Conservation (phyloP, 768 basidiomycete genomes). For the Naematelia aurantialba region DNA sequence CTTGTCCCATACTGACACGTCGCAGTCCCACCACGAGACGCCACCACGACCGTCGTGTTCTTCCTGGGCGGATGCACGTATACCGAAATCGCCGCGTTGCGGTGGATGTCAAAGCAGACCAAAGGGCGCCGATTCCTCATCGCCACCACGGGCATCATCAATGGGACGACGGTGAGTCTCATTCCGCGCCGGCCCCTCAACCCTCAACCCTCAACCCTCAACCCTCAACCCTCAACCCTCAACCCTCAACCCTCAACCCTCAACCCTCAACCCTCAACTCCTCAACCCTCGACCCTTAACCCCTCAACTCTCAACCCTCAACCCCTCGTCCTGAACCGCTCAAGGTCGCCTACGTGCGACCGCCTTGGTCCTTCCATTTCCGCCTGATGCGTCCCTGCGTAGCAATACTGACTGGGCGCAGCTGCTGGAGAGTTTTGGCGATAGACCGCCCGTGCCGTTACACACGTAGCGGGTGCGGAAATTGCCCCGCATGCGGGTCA, state of each 20-base stretch:
- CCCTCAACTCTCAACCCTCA: no score
- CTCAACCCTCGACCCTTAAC: no score
- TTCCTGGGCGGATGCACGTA: slow-evolving; percentile 97
- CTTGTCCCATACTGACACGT: slow-evolving; percentile 8
- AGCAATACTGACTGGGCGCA: neutral
- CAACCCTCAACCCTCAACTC: no score
- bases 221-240: no score
- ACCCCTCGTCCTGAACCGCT: no score
- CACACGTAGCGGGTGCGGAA: slow-evolving; percentile 6
- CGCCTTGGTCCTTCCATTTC: no score
- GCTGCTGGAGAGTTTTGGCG: slow-evolving; percentile 36
- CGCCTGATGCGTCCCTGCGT: neutral
- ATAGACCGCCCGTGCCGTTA: slow-evolving; percentile 24
- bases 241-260: no score
- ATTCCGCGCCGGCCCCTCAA: no score
- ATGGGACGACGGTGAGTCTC: slow-evolving; percentile 55
- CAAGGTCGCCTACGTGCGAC: no score
- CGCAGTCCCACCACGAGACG: slow-evolving; percentile 56
- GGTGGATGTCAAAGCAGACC: slow-evolving; percentile 85
- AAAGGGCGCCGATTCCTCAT: slow-evolving; percentile 82
- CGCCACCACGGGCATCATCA: slow-evolving; percentile 86
- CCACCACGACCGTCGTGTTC: slow-evolving; percentile 84
- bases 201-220: no score
- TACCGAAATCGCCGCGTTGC: slow-evolving; percentile 89
- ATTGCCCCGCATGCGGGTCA: neutral